Conservation (phyloP, 2,329 filamentous ascomycete species). For the Emergomyces pasteurianus region DNA sequence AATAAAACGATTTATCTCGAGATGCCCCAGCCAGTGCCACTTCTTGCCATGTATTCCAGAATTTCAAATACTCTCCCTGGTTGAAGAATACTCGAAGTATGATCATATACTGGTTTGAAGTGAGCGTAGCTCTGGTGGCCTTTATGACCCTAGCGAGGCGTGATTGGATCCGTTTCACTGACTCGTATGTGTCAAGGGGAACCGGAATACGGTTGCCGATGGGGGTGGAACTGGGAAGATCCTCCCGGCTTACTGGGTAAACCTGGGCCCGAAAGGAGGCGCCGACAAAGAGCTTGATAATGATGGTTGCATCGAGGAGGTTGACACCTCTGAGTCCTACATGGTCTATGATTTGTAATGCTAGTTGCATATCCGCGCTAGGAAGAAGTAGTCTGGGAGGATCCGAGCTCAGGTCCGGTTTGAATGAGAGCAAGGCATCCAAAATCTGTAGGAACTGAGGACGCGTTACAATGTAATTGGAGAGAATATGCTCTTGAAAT, state of each 20-base stretch:
- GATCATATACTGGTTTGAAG: slow-evolving; percentile 17
- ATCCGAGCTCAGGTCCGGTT: slow-evolving; percentile 9
- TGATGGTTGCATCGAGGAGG: slow-evolving; percentile 35
- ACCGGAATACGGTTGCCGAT: slow-evolving; percentile 5
- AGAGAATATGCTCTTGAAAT: slow-evolving; percentile 24
- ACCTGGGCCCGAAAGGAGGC: slow-evolving; percentile 34
- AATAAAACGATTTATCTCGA: slow-evolving; percentile 45
- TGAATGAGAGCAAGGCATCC: slow-evolving; percentile 22
- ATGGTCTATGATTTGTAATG: slow-evolving; percentile 30
- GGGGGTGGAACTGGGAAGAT: slow-evolving; percentile 6
- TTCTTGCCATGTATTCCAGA: slow-evolving; percentile 51
- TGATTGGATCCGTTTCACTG: slow-evolving; percentile 11
- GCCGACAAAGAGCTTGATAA: slow-evolving; percentile 32
- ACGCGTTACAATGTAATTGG: slow-evolving; percentile 24
- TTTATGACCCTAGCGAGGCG: slow-evolving; percentile 21
- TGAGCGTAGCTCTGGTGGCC: slow-evolving; percentile 19
- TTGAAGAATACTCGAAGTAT: slow-evolving; percentile 25
- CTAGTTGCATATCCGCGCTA: slow-evolving; percentile 23
- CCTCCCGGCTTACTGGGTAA: slow-evolving; percentile 17
- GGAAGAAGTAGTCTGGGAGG: slow-evolving; percentile 11
- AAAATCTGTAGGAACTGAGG: slow-evolving; percentile 25
- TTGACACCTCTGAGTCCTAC: slow-evolving; percentile 31
- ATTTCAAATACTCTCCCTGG: slow-evolving; percentile 41
- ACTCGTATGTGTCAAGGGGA: slow-evolving; percentile 5
- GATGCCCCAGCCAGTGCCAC: slow-evolving; percentile 39